A percentile compares a stretch with the other conserved stretches of the same genome.
These are phyloP conservation scores for Vigna trinervia DNA, from an alignment of 306 rosid species.

Conservation along the genomic window DNA sequence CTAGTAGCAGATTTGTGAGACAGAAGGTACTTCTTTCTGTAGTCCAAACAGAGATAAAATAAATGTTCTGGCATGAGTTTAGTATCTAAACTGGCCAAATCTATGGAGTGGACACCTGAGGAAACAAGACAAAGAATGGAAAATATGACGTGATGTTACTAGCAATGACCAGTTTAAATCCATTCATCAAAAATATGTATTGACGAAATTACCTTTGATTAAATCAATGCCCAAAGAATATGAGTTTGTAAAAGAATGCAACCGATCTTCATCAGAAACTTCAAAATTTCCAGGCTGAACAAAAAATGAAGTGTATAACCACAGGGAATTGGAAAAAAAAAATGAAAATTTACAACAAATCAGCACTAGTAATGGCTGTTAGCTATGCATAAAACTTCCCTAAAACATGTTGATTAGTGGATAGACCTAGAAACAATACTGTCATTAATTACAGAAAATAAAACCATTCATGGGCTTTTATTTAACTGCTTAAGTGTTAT, in stretches of 20 bases:
- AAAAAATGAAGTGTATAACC: constrained; percentile 30
- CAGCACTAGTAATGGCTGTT: neutral
- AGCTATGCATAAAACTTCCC: neutral
- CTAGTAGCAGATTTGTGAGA: constrained; percentile 52
- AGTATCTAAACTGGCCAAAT: constrained; percentile 67
- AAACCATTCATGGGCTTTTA: neutral
- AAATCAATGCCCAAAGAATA: constrained; percentile 67
- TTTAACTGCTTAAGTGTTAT: neutral
- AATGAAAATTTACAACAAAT: constrained; percentile 1
- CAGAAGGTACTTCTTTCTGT: constrained; percentile 53
- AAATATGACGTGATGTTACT: neutral
- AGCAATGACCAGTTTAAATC: constrained; percentile 2
- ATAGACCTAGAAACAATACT: neutral
- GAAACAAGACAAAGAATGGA: constrained; percentile 6
- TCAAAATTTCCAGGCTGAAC: constrained; percentile 67
- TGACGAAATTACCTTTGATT: constrained; percentile 60
- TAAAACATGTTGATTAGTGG: neutral
- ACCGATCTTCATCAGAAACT: constrained; percentile 63
- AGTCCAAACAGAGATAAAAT: constrained; percentile 76
- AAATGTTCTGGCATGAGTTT: constrained; percentile 81
- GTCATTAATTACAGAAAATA: neutral
- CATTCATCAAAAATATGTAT: neutral
- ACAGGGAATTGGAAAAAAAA: neutral
- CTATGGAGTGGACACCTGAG: constrained; percentile 62
- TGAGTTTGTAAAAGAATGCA: constrained; percentile 66